These are phyloP conservation scores for Micractinium sp. DNA, from an alignment of 139 green algal genomes.

Conservation along the genomic window DNA sequence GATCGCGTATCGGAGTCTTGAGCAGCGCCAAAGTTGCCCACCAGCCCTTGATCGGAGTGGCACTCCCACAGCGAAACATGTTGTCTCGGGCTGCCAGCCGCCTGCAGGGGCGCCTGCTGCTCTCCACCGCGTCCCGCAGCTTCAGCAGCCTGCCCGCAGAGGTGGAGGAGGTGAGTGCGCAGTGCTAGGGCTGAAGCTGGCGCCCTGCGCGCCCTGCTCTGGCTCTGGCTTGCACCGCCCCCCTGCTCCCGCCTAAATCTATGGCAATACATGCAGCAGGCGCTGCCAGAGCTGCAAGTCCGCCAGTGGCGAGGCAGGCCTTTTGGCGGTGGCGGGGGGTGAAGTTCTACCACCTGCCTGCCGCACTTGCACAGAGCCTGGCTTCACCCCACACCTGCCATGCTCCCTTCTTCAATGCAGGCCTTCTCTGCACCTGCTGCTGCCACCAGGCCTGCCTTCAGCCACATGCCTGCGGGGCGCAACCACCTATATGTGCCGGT, in stretches of 20 bases:
- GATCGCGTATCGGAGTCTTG: too few species aligned
- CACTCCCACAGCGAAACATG: neutral
- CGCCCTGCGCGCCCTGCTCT: neutral
- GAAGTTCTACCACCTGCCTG: neutral
- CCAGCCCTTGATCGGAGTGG: neutral
- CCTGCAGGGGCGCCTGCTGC: slow-evolving; percentile 21
- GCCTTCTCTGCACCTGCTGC: neutral
- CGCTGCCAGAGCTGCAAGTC: neutral
- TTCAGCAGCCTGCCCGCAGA: slow-evolving; percentile 28
- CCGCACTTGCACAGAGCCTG: neutral
- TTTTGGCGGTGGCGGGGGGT: neutral
- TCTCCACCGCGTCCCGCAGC: neutral
- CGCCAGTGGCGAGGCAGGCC: too few species aligned
- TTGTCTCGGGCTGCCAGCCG: neutral
- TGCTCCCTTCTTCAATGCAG: neutral
- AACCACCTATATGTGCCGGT: slow-evolving; percentile 97
- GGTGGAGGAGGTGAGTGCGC: slow-evolving; percentile 5
- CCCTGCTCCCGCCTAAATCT: neutral
- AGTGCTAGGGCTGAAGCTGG: neutral
- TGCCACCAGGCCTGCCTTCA: slow-evolving; percentile 58
- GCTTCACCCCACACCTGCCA: neutral
- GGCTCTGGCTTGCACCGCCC: too few species aligned
- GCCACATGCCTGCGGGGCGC: slow-evolving; percentile 76
- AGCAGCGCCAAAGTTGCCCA: neutral
- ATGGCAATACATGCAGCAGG: too few species aligned